Conservation (phyloP, 192 early-diverging fungal genomes). For the Entomortierella parvispora region DNA sequence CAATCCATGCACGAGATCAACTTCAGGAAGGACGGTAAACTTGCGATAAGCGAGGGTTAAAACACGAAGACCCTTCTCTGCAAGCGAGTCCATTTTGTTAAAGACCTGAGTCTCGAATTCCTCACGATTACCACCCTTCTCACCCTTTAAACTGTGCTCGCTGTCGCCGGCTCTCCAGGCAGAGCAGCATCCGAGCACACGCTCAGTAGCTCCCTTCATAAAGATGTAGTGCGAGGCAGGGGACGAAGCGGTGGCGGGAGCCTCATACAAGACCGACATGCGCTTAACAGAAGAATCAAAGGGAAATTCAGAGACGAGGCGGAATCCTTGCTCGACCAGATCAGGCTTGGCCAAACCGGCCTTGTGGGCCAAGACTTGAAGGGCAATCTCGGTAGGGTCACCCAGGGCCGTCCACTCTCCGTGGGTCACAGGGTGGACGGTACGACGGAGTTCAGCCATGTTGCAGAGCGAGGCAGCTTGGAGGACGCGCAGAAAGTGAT, state of each 20-base stretch:
- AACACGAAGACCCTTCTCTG: conserved; percentile 69
- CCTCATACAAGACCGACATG: conserved; percentile 84
- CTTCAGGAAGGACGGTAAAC: conserved; percentile 33
- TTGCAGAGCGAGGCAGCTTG: conserved; percentile 84
- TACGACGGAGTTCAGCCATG: conserved; percentile 78
- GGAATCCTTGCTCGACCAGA: conserved; percentile 62
- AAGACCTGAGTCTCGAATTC: conserved; percentile 74
- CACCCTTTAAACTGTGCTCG: conserved; percentile 22
- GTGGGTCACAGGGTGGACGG: conserved; percentile 61
- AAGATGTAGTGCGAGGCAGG: conserved; percentile 66
- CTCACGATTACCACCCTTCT: conserved; percentile 65
- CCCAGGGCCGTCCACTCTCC: conserved; percentile 82
- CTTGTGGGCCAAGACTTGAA: conserved; percentile 88
- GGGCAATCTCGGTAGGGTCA: conserved; percentile 94
- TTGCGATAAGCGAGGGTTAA: conserved; percentile 80
- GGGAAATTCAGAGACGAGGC: conserved; percentile 69
- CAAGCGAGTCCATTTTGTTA: conserved; percentile 64
- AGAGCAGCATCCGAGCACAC: conserved; percentile 80
- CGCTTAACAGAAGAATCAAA: conserved; percentile 87
- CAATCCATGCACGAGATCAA: conserved; percentile 57
- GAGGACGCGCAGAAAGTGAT: conserved; percentile 59
- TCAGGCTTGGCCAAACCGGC: conserved; percentile 75
- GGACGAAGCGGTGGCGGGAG: conserved; percentile 5
- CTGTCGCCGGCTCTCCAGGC: conserved; percentile 55
- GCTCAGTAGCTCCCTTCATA: conserved; percentile 94